Percentiles rank a stretch among this genome's conserved stretches.
phyloP scores from a whole-genome alignment of 805 yeast genomes.

The Candida chilensis region DNA sequence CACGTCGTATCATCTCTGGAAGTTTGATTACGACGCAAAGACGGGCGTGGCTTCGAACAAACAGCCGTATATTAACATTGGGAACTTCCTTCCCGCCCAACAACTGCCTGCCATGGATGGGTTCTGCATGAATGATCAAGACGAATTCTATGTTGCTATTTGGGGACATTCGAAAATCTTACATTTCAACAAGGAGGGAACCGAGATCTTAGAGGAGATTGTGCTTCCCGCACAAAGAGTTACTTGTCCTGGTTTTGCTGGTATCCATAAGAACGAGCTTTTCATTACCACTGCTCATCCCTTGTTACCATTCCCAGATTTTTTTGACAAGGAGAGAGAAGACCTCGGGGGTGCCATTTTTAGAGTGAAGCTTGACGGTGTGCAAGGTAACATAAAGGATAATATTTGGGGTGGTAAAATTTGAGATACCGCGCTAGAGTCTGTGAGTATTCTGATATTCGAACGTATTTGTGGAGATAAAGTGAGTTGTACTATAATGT shows the following conservation, averaged over 20 bases:
- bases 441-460: too few species aligned
- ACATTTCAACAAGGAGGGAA: not conserved
- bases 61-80: not conserved
- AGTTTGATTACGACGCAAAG: not conserved
- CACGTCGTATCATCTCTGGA: not conserved
- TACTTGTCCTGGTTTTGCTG: constrained; percentile 1
- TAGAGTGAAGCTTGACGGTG: constrained; percentile 1
- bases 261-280: not conserved
- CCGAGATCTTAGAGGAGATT: not conserved
- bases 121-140: not conserved
- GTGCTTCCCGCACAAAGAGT: not conserved
- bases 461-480: too few species aligned
- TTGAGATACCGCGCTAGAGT: too few species aligned
- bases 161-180: constrained; percentile 1
- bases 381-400: not conserved
- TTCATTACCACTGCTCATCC: constrained; percentile 1
- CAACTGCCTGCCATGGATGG: constrained; percentile 1
- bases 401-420: constrained; percentile 1
- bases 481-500: too few species aligned
- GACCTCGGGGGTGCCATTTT: constrained; percentile 1
- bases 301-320: constrained; percentile 1
- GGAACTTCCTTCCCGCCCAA: not conserved
- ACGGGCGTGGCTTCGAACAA: not conserved
- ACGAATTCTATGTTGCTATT: not conserved
- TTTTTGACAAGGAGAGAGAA: constrained; percentile 4